phyloP scores from a whole-genome alignment of 106 monocot genomes.

The Posidonia australis region DNA sequence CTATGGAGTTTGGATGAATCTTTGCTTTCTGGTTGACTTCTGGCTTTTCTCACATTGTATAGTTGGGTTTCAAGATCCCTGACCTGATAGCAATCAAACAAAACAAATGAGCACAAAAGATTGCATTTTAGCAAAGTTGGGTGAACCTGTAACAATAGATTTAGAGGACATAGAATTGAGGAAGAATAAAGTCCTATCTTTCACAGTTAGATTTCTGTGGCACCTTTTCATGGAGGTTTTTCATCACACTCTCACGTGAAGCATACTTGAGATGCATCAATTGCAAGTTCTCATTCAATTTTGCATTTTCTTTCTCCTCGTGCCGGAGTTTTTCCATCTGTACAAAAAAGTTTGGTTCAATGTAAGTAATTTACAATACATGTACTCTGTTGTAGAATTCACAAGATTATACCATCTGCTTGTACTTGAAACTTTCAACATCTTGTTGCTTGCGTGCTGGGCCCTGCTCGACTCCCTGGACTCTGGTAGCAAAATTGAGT shows the following conservation, averaged over 20 bases:
- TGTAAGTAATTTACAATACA: no score
- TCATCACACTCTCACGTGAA: conserved; percentile 67
- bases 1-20: conserved; percentile 23
- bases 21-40: conserved; percentile 13
- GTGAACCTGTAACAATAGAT: no score
- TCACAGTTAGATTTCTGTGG: no score
- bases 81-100: conserved; percentile 20
- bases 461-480: conserved; percentile 72
- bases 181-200: no score
- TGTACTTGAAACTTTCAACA: conserved; percentile 69
- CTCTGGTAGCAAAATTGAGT: conserved; percentile 79
- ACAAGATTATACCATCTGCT: conserved; percentile 69
- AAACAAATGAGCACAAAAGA: not conserved
- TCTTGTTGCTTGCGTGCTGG: conserved; percentile 75
- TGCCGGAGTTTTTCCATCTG: conserved; percentile 70
- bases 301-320: conserved; percentile 72
- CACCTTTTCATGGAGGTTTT: conserved; percentile 79
- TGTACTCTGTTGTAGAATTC: not conserved
- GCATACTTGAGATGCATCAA: conserved; percentile 73
- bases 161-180: no score
- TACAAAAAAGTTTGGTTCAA: no score
- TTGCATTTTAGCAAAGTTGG: no score
- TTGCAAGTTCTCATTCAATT: conserved; percentile 65
- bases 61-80: conserved; percentile 73
- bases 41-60: conserved; percentile 37